Evolutionary conservation across 2,329 filamentous ascomycete genomes (phyloP), one percentile per base, ranked within the genome.

Genomic region (Lecanicillium sp.): DNA sequence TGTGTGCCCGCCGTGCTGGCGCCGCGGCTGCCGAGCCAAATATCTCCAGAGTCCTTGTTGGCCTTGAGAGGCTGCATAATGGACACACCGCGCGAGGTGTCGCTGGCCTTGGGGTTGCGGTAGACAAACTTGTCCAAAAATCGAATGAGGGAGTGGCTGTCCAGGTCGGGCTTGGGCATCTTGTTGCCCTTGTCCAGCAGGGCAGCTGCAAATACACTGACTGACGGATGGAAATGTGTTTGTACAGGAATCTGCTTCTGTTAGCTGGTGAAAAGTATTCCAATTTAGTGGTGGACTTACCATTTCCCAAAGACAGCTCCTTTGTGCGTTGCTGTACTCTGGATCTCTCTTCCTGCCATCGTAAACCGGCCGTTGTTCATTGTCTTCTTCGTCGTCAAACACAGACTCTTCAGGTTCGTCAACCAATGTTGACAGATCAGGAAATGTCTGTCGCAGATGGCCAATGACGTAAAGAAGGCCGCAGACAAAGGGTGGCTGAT

Each of bases 61-160:
- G 65, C 65, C 25, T 65, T 61, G 17, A 95, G 76, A 29, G 94
- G 92, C 61, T 98, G 92, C 92, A 98, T 98, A 60, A 98, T 94
- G 18, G 88, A 95, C 19, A 76, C 73, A 35, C 94, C 94, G 46
- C 85, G 84, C 20, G 77, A 70, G 22, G 68, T 61, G 37, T 76
- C 70, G 13, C 73, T 74, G 4, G 79, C 68, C 69, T 95, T 95
- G 45, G 90, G 80, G 51, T 92, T 95, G 49, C 86, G 83, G 71
- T 96, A 98, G n/a, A 95, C 87, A 60, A 98, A 98, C 51, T 94
- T 89, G 63, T 98, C 92, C 42, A 98, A 71, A 71, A 98, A 98
- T 59, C 94, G 84, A 54, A 92, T 92, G 35, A 98, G 74, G 2
- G 86, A 92, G 59, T 96, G 90, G 42, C 87, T 81, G 13, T 85